Percentiles rank a stretch among this genome's conserved stretches.
phyloP scores from a whole-genome alignment of 2,329 filamentous ascomycete species.

The Fusarium austroafricanum region DNA sequence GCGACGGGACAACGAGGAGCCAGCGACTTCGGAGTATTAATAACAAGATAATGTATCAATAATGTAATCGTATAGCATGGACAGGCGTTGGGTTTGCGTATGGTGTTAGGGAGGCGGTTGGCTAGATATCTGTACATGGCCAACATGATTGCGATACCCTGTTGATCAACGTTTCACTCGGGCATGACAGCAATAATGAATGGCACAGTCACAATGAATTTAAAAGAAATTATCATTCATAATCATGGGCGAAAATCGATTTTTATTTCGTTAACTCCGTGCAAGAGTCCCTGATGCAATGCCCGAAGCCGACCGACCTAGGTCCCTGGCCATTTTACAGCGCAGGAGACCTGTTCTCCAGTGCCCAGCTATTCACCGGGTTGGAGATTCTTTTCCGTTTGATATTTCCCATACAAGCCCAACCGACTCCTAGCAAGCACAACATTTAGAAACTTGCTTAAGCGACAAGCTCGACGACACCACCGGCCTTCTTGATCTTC shows the following conservation, averaged over 20 bases:
- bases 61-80: conserved; percentile 38
- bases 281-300: conserved; percentile 57
- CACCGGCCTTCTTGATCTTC: conserved; percentile 99
- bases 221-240: conserved; percentile 16
- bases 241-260: conserved; percentile 53
- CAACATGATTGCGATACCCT: conserved; percentile 30
- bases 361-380: conserved; percentile 33
- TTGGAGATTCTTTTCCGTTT: conserved; percentile 45
- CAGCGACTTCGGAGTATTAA: conserved; percentile 20
- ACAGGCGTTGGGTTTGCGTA: conserved; percentile 30
- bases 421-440: conserved; percentile 46
- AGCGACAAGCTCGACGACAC: conserved; percentile 94
- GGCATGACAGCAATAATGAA: neutral
- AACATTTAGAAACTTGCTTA: conserved; percentile 56
- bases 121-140: conserved; percentile 37
- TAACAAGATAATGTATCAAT: conserved; percentile 22
- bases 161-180: neutral
- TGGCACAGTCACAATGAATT: conserved; percentile 2
- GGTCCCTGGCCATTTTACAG: conserved; percentile 43
- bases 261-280: conserved; percentile 56
- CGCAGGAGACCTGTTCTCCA: conserved; percentile 41
- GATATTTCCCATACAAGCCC: conserved; percentile 48
- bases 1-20: conserved; percentile 49
- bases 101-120: conserved; percentile 23
- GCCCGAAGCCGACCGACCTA: conserved; percentile 55